phyloP scores from a whole-genome alignment of 1,284 basidiomycete genomes.

The Fomitopsis palustris region DNA sequence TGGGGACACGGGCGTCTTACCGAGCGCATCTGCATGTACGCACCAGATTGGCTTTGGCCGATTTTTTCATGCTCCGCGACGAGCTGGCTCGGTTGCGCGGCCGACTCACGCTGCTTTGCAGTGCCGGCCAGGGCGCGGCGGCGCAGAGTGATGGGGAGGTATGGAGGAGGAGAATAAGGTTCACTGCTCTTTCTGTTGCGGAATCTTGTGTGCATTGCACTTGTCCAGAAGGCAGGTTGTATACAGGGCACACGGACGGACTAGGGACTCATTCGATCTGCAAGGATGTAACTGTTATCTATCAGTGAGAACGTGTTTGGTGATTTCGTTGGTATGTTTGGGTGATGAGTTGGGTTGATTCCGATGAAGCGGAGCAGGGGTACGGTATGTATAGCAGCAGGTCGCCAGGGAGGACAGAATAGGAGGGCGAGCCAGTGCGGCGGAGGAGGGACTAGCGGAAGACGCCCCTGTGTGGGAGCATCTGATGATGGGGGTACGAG shows the following conservation, averaged over 20 bases:
- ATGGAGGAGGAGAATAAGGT: neutral
- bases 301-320: neutral
- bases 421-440: neutral
- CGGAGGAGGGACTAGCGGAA: neutral
- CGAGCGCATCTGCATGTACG: conserved; percentile 19
- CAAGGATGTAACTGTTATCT: neutral
- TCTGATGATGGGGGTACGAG: conserved; percentile 6
- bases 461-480: conserved; percentile 7
- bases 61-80: conserved; percentile 12
- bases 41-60: conserved; percentile 20
- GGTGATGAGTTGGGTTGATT: neutral
- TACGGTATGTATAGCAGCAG: neutral
- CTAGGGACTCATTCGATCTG: neutral
- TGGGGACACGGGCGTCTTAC: neutral
- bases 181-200: neutral
- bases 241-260: neutral
- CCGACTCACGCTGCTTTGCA: neutral
- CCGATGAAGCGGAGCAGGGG: neutral
- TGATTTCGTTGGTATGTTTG: neutral
- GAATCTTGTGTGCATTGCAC: neutral
- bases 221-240: neutral
- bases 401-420: neutral
- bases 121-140: neutral
- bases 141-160: neutral
- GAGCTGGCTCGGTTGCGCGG: neutral